Conservation (phyloP, 2,329 filamentous ascomycete genomes). For the Pestalotiopsis sp. region DNA sequence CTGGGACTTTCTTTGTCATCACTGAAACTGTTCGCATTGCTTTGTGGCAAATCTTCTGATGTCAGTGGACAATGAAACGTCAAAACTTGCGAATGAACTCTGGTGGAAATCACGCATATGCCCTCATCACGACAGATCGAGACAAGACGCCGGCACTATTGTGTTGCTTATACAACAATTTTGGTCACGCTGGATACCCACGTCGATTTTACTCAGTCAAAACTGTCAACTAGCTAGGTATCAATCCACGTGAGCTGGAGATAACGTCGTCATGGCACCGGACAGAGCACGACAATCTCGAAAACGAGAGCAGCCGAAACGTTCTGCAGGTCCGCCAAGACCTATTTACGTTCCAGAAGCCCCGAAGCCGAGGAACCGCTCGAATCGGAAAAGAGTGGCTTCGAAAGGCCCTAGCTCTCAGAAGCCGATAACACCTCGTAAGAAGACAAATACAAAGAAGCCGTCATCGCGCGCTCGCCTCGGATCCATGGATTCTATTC, state of each 20-base stretch:
- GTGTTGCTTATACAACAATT: not conserved
- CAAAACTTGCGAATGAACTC: not conserved
- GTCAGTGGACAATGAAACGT: not conserved
- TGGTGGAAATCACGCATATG: not conserved
- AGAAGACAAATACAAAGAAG: not conserved
- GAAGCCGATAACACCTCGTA: not conserved
- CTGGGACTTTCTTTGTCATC: not conserved
- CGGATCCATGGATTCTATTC: conserved; percentile 5
- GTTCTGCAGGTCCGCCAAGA: not conserved
- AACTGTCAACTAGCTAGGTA: not conserved
- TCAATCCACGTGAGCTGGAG: not conserved
- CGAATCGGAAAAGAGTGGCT: not conserved
- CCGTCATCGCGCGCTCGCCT: not conserved
- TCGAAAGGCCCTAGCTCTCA: not conserved
- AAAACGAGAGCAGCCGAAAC: not conserved
- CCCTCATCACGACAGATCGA: not conserved
- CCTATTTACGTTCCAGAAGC: conserved; percentile 5
- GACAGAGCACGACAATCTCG: not conserved
- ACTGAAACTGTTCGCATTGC: not conserved
- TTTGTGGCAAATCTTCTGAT: not conserved
- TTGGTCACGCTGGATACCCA: not conserved
- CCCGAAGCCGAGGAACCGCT: not conserved
- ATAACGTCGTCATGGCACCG: not conserved
- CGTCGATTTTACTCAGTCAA: too few species aligned
- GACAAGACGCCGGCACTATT: not conserved